Percentiles rank a stretch among this genome's conserved stretches.
Conservation (phyloP, 306 rosid species). For the Glycine soja region DNA sequence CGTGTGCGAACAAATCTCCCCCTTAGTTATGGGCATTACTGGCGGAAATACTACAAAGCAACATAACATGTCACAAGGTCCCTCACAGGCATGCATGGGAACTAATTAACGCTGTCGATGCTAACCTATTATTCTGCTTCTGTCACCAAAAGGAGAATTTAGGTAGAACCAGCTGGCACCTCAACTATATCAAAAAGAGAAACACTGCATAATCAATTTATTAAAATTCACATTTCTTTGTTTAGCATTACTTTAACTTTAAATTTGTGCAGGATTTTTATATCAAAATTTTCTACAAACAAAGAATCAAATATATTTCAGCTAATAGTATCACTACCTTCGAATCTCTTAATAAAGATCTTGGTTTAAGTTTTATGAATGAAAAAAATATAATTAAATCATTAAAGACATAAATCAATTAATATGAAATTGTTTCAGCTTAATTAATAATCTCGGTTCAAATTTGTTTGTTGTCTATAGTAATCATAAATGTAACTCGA, state of each 20-base stretch:
- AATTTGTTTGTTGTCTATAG: too few species aligned
- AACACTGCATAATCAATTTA: neutral
- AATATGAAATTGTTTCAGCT: too few species aligned
- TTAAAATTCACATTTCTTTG: neutral
- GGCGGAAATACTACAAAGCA: conserved; percentile 35
- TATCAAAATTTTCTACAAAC: neutral
- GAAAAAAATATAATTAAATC: too few species aligned
- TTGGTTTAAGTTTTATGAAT: too few species aligned
- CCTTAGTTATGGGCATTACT: conserved; percentile 54
- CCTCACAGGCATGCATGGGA: conserved; percentile 41
- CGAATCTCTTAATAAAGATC: too few species aligned
- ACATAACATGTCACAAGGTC: conserved; percentile 3
- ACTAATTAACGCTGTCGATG: conserved; percentile 23
- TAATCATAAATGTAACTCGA: too few species aligned
- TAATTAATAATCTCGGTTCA: too few species aligned
- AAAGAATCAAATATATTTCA: neutral
- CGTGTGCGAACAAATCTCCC: conserved; percentile 13
- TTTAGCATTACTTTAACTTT: neutral
- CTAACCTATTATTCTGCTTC: conserved; percentile 32
- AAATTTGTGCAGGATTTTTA: neutral
- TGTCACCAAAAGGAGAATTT: conserved; percentile 2
- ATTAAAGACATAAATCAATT: too few species aligned
- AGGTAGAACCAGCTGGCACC: conserved; percentile 32
- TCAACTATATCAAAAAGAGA: neutral
- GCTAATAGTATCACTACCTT: too few species aligned